Evolutionary conservation across 1,284 basidiomycete species (phyloP), one percentile per base, ranked within the genome.

Genomic region (Inonotus obliquus): DNA sequence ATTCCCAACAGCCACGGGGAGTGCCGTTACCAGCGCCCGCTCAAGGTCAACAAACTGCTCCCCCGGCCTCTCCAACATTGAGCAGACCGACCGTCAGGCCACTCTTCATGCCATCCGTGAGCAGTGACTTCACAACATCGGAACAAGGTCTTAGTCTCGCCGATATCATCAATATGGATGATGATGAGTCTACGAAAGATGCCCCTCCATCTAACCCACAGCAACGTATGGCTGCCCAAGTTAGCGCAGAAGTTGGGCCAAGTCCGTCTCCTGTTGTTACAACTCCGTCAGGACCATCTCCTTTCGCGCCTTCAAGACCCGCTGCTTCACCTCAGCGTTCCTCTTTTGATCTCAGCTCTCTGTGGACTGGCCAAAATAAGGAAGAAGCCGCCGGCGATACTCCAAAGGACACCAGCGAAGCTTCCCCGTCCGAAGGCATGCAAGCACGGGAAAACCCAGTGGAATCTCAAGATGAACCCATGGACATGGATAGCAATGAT

Each of bases 91-190:
- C 75, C 63, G 53, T 69, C 72, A 71, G 75, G 51, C 70, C 76
- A 3, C 59, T 78, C 41, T 81, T 79, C 70, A 68, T 77, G 47
- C 75, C 78, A 41, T 74, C 80, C 1, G 67, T 51, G 23, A 17
- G 19, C 17, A 76, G 80, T 44, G 81, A 83, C 51, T 70, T 74
- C 52, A 69, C 72, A 38, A 68, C 68, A 17, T 68, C 72, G 35
- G 86, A 89, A 69, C 79, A 81, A 47, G 87, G 91, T 72, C 70
- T 91, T 55, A 87, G 89, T 68, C 79, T 91, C 14, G 82, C 82
- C 39, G 88, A 91, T 70, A 75, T 91, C 65, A 90, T 91, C 65
- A 89, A 91, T 69, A 84, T 91, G 64, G 89, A 91, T 65, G 89
- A 89, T 60, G 89, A 91, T 62, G 73, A 73, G 0, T 63, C 71